These are phyloP conservation scores for Coemansia sp. DNA, from an alignment of 192 early-diverging fungal genomes.

Conservation along the genomic window DNA sequence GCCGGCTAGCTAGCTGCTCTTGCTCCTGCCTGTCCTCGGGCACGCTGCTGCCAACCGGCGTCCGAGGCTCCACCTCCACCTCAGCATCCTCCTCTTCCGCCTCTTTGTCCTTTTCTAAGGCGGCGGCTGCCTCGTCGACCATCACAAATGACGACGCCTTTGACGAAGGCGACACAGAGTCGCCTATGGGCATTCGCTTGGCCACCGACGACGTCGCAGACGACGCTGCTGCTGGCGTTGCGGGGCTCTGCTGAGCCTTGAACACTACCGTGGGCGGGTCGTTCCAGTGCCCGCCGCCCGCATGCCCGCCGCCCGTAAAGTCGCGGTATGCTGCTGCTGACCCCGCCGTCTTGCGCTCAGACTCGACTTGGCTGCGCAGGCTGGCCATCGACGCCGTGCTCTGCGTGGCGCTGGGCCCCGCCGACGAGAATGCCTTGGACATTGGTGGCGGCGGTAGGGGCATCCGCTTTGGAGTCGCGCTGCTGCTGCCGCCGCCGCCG, in stretches of 20 bases:
- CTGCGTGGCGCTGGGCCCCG: neutral
- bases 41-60: neutral
- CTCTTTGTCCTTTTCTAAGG: conserved; percentile 9
- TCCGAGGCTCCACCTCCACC: neutral
- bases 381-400: conserved; percentile 27
- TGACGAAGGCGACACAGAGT: neutral
- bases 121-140: conserved; percentile 15
- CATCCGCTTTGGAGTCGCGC: neutral
- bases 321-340: conserved; percentile 40
- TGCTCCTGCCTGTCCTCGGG: conserved; percentile 21
- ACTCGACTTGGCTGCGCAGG: conserved; percentile 28
- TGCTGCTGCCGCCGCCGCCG: conserved; percentile 12
- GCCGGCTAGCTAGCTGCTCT: neutral
- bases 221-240: neutral
- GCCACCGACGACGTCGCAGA: neutral
- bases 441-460: conserved; percentile 15
- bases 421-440: neutral
- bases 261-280: conserved; percentile 55
- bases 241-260: conserved; percentile 16
- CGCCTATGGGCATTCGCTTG: conserved; percentile 1
- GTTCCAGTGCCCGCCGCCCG: conserved; percentile 57
- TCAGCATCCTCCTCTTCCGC: conserved; percentile 9
- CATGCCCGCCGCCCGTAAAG: conserved; percentile 45
- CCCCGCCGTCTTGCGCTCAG: conserved; percentile 21
- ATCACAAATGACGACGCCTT: conserved; percentile 30